Base-by-base conservation (phyloP, 495 filamentous ascomycete species). In the Letharia lupina region DNA sequence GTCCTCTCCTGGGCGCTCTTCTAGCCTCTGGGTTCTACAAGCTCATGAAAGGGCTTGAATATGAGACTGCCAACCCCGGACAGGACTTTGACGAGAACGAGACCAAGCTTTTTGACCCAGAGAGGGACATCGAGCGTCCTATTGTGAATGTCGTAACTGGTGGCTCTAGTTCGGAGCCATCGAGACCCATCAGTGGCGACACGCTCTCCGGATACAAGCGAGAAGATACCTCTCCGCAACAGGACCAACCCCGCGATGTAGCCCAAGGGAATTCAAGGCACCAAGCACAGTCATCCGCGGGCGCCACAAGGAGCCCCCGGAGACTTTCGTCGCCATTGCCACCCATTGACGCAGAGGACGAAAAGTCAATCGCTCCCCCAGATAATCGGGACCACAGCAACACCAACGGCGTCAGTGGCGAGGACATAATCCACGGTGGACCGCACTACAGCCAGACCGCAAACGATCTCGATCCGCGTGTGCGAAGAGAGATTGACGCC, bases 31-130 rank as follows among this genome's bases (percentile, higher is more conserved):
- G 78, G 6, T 88, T 93, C 71, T 93, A 89, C 71, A 77, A 78
- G 42, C 72, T 90, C 62, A 79, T 91, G 63, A 85, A 89, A 69
- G 69, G 78, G 3, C 79, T 93, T 52, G 83, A 88, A 69, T 95
- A 90, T 74, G 84, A 91, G 75, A 86, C 84, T 18, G 88, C 86
- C 66, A 96, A 95, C 68, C 88, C 89, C 4, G 89, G 85, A 3
- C 88, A 90, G 74, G 90, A 93, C 65, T 63, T 67, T 33, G 68
- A 69, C 54, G 66, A 68, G 62, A 52, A 68, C 11, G 66, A 68
- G 23, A 64, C 52, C 15, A 64, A 63, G 39, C 35, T 64, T 2
- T 63, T 64, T 20, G 66, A 68, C 18, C 61, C 66, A n/a, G 52
- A 68, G 23, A 31, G 57, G 10, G 66, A 68, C 20, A 42, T 68